Base-by-base conservation (phyloP, 192 early-diverging fungal genomes). In the Mycoemilia scoparia region DNA sequence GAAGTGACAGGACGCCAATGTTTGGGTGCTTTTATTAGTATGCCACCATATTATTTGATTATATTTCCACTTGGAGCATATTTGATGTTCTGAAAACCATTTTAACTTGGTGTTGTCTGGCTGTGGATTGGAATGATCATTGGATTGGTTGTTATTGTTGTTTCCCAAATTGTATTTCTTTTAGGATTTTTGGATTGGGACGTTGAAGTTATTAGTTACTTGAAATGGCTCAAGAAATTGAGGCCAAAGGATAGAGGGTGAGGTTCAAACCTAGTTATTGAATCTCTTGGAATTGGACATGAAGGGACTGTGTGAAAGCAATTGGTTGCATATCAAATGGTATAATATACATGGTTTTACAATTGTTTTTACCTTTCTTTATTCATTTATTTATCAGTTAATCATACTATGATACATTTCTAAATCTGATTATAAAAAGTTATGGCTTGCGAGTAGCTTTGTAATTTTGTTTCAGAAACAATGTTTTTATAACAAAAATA, bases 121-220 rank as follows among this genome's bases (percentile, higher is more conserved):
- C 51, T 81, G 14, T 81, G 78, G 78, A 38, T 42, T 10, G 68
- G 71, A 17, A 35, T 72, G 2, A 69, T 60, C 24, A 39, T 63
- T 7, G 78, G 59, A 5, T 44, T 44, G 8, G 43, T 62, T 16
- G 32, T 49, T 4, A 43, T 43, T 4, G 47, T 41, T 8, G 7
- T 55, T n/a, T 19, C 34, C 17, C 48, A 55, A 39, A 28, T 54
- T 7, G 30, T 41, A n/a, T 41, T 24, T 20, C 20, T 49, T 17
- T 21, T 33, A 14, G 32, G 34, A 31, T 26, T 31, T 21, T 42
- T 40, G 3, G 47, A 49, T 35, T 49, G 47, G 47, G 34, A 49
- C 10, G 16, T 32, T 7, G 47, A 49, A 18, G 45, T 62, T 17
- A 34, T 29, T 23, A 46, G 41, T 23, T 62, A 53, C 17, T 24